phyloP scores from a whole-genome alignment of 345 rosid genomes.

The Crucihimalaya himalaica region DNA sequence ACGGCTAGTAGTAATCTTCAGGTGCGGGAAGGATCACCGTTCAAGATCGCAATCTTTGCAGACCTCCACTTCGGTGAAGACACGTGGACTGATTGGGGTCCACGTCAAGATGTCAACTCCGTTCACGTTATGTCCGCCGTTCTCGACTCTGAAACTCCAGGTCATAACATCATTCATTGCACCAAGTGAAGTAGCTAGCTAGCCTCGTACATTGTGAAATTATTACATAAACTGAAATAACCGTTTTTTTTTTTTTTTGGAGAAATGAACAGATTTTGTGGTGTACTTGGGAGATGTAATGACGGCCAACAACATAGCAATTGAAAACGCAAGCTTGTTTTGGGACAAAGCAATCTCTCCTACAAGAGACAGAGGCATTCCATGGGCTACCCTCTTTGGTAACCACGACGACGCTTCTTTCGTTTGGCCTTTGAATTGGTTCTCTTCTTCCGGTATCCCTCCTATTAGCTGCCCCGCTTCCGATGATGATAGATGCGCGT shows the following conservation, averaged over 20 bases:
- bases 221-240: slow-evolving; percentile 10
- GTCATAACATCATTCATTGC: slow-evolving; percentile 38
- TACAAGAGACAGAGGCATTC: slow-evolving; percentile 62
- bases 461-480: slow-evolving; percentile 50
- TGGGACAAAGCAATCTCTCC: slow-evolving; percentile 89
- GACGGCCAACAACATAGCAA: slow-evolving; percentile 74
- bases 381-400: slow-evolving; percentile 80
- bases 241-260: neutral
- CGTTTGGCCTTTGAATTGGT: slow-evolving; percentile 83
- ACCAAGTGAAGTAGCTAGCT: no score
- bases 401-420: slow-evolving; percentile 88
- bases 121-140: slow-evolving; percentile 61
- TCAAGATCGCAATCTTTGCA: slow-evolving; percentile 68
- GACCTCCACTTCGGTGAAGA: slow-evolving; percentile 85
- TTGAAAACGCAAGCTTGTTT: slow-evolving; percentile 70
- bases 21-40: slow-evolving; percentile 43
- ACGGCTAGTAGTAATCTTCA: slow-evolving; percentile 35
- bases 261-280: slow-evolving; percentile 61
- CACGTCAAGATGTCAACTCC: slow-evolving; percentile 63
- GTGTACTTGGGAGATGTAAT: slow-evolving; percentile 88
- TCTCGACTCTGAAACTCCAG: slow-evolving; percentile 65
- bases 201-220: no score
- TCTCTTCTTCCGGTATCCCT: slow-evolving; percentile 73
- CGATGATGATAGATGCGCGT: slow-evolving; percentile 49
- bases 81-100: slow-evolving; percentile 83